Evolutionary conservation across 1,284 basidiomycete genomes (phyloP).

Genomic region (Irpex lacteus): DNA sequence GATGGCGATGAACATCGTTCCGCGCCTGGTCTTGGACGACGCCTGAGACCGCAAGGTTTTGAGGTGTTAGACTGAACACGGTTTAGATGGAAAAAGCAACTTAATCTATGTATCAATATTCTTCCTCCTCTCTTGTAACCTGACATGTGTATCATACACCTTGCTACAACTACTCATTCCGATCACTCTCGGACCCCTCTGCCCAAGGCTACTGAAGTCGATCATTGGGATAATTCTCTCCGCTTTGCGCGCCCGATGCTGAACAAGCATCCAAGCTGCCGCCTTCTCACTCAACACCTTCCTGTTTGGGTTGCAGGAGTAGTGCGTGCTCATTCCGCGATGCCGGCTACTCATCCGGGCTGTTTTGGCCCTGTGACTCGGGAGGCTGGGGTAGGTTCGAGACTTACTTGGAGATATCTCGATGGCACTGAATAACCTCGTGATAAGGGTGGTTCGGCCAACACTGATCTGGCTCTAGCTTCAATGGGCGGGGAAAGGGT

Average conservation of each 20-base stretch:
- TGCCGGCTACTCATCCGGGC: neutral
- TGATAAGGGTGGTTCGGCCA: neutral
- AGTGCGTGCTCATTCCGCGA: neutral
- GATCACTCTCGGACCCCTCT: conserved; percentile 7
- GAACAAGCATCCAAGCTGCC: neutral
- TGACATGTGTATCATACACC: conserved; percentile 5
- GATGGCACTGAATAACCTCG: neutral
- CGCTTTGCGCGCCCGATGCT: neutral
- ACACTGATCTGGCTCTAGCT: neutral
- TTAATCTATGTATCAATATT: conserved; percentile 15
- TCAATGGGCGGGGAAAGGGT: no score
- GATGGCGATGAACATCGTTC: conserved; percentile 95
- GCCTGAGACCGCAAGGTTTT: conserved; percentile 39
- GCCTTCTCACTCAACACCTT: neutral
- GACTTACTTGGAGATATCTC: neutral
- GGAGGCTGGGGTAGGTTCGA: neutral
- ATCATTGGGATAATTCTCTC: neutral
- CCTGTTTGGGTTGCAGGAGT: neutral
- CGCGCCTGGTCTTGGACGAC: conserved; percentile 81
- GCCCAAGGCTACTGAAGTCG: neutral
- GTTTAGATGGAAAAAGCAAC: conserved; percentile 15
- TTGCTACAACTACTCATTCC: neutral
- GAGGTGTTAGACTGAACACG: conserved; percentile 9
- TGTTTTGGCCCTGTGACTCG: neutral
- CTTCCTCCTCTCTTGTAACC: neutral